phyloP scores from a whole-genome alignment of 108 stramenopile genomes.

The Aurantiochytrium sp. region DNA sequence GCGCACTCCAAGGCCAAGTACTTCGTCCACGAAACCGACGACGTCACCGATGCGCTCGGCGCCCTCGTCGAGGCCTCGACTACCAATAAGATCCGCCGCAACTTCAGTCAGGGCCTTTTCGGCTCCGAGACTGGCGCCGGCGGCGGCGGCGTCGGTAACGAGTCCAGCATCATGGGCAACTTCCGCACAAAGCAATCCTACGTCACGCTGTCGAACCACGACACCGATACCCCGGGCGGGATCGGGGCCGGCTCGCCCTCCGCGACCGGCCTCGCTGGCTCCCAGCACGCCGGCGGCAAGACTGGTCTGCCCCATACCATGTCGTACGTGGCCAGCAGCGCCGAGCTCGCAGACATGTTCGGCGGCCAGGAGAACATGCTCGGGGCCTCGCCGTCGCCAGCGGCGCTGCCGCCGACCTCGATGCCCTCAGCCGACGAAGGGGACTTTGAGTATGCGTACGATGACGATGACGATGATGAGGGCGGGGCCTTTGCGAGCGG shows the following conservation, averaged over 20 bases:
- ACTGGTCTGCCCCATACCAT: slow-evolving; percentile 5
- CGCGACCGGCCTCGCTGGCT: too few relatives aligned
- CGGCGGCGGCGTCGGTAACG: neutral
- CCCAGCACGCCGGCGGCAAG: too few relatives aligned
- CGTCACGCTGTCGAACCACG: neutral
- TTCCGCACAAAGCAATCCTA: slow-evolving; percentile 12
- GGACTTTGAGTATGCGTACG: too few relatives aligned
- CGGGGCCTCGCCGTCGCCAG: neutral
- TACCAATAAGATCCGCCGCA: neutral
- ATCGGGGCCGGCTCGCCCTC: too few relatives aligned
- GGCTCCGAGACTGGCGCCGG: neutral
- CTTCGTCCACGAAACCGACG: neutral
- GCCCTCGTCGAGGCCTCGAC: neutral
- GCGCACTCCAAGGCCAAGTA: slow-evolving; percentile 24
- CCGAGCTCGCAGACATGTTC: slow-evolving; percentile 12
- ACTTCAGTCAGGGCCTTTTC: neutral
- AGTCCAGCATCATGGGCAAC: slow-evolving; percentile 10
- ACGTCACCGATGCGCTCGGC: neutral
- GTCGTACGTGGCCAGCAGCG: neutral
- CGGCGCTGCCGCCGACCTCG: neutral
- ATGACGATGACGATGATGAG: too few relatives aligned
- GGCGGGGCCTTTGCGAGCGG: neutral
- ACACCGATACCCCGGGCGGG: too few relatives aligned
- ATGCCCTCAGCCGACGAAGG: too few relatives aligned
- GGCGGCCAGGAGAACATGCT: neutral